Percentiles rank a stretch among this genome's conserved stretches.
These are phyloP conservation scores for Aspergillus ochraceus DNA, from an alignment of 2,329 filamentous ascomycete species.

Conservation along the genomic window DNA sequence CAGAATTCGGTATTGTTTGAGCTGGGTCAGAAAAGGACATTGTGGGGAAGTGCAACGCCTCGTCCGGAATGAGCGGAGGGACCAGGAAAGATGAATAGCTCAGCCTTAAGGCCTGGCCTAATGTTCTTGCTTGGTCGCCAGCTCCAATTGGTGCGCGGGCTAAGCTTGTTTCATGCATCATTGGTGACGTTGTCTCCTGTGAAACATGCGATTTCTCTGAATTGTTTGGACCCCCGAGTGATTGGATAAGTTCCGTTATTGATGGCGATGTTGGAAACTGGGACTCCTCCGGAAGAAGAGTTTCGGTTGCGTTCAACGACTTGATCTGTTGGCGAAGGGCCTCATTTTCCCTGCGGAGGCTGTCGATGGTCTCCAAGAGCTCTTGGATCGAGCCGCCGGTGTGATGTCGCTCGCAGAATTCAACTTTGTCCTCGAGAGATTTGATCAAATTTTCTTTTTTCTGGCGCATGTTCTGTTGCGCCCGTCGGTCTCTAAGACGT, in stretches of 20 bases:
- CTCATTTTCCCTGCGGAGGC: neutral
- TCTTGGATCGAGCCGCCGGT: neutral
- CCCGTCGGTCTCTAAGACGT: conserved; percentile 11
- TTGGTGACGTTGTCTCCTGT: neutral
- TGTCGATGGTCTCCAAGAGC: neutral
- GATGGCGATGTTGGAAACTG: neutral
- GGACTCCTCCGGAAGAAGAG: neutral
- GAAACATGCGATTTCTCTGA: neutral
- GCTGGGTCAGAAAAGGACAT: neutral
- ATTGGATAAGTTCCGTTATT: neutral
- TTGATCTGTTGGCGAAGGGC: neutral
- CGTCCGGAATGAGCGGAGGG: neutral
- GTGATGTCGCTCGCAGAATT: conserved; percentile 5
- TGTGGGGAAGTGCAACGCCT: neutral
- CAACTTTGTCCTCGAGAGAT: conserved; percentile 2
- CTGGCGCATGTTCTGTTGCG: conserved; percentile 7
- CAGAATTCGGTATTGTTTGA: neutral
- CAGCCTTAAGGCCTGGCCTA: neutral
- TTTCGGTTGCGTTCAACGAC: neutral
- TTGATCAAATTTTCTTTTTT: conserved; percentile 7
- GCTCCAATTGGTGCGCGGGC: no score
- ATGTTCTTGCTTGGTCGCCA: neutral
- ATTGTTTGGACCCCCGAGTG: neutral
- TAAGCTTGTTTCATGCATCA: neutral
- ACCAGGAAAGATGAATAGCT: neutral